phyloP scores from a whole-genome alignment of 2,329 filamentous ascomycete species.

The Hymenoscyphus linearis region DNA sequence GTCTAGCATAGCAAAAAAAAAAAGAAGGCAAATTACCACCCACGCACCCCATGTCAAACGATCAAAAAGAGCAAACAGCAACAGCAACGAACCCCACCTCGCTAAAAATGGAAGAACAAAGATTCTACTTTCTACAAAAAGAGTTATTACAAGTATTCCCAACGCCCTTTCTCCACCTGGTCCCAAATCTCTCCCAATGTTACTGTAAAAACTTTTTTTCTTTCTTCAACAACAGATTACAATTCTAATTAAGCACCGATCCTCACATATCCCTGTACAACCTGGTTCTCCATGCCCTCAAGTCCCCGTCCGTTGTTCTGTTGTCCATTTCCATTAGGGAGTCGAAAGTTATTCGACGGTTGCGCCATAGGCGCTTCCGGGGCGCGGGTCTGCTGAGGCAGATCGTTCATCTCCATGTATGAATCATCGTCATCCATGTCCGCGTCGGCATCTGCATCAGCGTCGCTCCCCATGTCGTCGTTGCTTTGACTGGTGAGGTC shows the following conservation, averaged over 20 bases:
- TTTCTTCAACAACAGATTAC: too few species aligned
- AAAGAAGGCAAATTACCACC: too few species aligned
- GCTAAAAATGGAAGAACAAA: too few species aligned
- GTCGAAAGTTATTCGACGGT: conserved; percentile 19
- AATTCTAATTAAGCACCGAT: conserved; percentile 25
- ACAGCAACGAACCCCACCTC: too few species aligned
- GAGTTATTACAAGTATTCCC: too few species aligned
- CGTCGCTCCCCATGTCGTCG: conserved; percentile 11
- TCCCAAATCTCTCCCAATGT: too few species aligned
- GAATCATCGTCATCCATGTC: conserved; percentile 51
- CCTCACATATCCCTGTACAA: conserved; percentile 24
- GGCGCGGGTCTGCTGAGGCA: conserved; percentile 13
- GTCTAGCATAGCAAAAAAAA: too few species aligned
- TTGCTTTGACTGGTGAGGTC: conserved; percentile 1
- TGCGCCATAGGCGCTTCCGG: conserved; percentile 19
- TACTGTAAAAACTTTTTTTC: too few species aligned
- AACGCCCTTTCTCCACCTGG: too few species aligned
- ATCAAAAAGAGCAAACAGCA: too few species aligned
- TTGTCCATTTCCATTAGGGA: conserved; percentile 20
- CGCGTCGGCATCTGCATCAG: conserved; percentile 25
- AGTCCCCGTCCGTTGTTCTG: conserved; percentile 7
- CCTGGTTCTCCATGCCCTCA: conserved; percentile 15
- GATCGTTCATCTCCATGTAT: conserved; percentile 43
- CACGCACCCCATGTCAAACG: too few species aligned
- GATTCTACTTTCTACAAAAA: too few species aligned